Evolutionary conservation across 176 grass and related monocot species (phyloP).

Genomic region (Bothriochloa decipiens): DNA sequence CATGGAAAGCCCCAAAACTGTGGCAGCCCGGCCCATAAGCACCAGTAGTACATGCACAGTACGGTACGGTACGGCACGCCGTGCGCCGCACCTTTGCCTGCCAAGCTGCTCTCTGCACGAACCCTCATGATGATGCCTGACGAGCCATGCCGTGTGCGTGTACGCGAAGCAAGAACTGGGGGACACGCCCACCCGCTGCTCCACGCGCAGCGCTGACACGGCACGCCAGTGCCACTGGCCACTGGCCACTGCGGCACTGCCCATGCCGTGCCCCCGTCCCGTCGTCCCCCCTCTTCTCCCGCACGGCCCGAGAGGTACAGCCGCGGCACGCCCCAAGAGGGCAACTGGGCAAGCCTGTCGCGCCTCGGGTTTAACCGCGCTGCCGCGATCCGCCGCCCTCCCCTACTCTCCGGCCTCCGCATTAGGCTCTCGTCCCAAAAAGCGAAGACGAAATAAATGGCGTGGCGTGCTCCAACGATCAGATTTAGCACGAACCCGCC

Average conservation of each 20-base stretch:
- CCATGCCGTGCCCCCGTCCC: background rate
- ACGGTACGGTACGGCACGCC: background rate
- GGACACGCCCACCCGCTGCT: constrained; percentile 41
- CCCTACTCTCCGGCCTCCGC: background rate
- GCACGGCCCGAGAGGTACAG: constrained; percentile 32
- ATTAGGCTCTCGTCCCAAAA: constrained; percentile 48
- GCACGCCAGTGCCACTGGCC: background rate
- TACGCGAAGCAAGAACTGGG: background rate
- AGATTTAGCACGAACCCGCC: background rate
- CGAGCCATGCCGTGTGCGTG: constrained; percentile 40
- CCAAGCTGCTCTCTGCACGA: background rate
- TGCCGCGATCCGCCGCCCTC: constrained; percentile 15
- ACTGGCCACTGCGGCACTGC: constrained; percentile 8
- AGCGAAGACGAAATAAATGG: constrained; percentile 10
- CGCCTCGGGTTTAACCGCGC: constrained; percentile 42
- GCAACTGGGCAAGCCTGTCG: constrained; percentile 41
- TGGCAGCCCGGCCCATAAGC: constrained; percentile 32
- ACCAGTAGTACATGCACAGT: background rate
- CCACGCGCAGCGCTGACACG: constrained; percentile 43
- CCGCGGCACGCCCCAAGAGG: constrained; percentile 45
- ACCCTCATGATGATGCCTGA: constrained; percentile 14
- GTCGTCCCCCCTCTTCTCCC: background rate
- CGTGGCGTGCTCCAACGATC: constrained; percentile 27
- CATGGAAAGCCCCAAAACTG: constrained; percentile 38
- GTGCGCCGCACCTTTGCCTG: background rate